These are phyloP conservation scores for Lepiota venenata DNA, from an alignment of 768 basidiomycete species.

Conservation along the genomic window DNA sequence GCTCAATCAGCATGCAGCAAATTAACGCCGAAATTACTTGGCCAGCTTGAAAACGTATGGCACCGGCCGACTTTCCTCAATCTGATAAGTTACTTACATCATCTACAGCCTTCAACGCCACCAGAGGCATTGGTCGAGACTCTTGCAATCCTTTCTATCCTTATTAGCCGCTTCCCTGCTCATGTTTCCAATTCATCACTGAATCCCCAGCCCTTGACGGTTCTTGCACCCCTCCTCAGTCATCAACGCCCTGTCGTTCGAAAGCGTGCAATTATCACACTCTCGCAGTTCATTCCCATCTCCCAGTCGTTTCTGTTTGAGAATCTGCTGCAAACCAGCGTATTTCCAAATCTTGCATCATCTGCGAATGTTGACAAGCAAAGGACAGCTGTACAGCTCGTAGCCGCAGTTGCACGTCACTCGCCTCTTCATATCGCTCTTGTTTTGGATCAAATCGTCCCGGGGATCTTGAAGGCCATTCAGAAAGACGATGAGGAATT, in stretches of 20 bases:
- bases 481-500: conserved; percentile 81
- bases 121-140: conserved; percentile 84
- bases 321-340: conserved; percentile 52
- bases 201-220: conserved; percentile 56
- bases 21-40: conserved; percentile 79
- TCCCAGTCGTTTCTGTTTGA: conserved; percentile 62
- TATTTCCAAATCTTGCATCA: conserved; percentile 55
- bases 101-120: conserved; percentile 55
- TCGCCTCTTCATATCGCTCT: conserved; percentile 66
- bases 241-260: conserved; percentile 83
- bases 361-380: conserved; percentile 63
- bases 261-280: conserved; percentile 86
- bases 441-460: conserved; percentile 59
- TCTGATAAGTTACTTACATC: conserved; percentile 14
- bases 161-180: conserved; percentile 80
- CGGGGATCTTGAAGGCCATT: conserved; percentile 65
- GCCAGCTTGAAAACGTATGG: conserved; percentile 72
- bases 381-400: conserved; percentile 72
- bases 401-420: conserved; percentile 76
- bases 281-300: conserved; percentile 80
- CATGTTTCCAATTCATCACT: conserved; percentile 54
- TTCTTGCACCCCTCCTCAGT: conserved; percentile 69
- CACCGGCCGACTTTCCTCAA: neutral
- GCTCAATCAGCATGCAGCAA: conserved; percentile 78
- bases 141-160: conserved; percentile 81